Conservation (phyloP, 2,329 filamentous ascomycete species). For the Fusarium piperis region DNA sequence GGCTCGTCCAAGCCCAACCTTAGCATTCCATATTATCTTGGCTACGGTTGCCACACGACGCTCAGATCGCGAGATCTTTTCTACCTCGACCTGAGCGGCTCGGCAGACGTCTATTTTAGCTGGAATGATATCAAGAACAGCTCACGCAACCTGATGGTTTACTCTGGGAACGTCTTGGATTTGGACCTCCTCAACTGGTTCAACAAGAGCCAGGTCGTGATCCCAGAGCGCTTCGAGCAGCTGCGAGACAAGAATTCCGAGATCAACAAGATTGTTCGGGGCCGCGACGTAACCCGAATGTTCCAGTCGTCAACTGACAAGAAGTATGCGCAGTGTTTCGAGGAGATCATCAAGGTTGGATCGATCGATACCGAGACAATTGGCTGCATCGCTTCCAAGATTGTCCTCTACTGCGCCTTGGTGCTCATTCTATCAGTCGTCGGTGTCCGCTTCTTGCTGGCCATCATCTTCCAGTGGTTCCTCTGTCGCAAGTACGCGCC, state of each 20-base stretch:
- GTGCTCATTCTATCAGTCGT: slow-evolving; percentile 94
- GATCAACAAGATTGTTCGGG: slow-evolving; percentile 72
- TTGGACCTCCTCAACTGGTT: slow-evolving; percentile 91
- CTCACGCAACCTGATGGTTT: slow-evolving; percentile 90
- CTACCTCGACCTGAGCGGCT: slow-evolving; percentile 72
- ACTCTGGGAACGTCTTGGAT: slow-evolving; percentile 93
- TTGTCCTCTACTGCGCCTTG: slow-evolving; percentile 93
- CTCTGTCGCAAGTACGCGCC: slow-evolving; percentile 87
- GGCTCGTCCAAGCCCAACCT: slow-evolving; percentile 82
- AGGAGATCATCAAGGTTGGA: slow-evolving; percentile 95
- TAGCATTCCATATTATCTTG: slow-evolving; percentile 79
- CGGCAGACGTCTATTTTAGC: slow-evolving; percentile 93
- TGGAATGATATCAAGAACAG: slow-evolving; percentile 94
- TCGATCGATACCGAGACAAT: slow-evolving; percentile 96
- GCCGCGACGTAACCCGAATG: slow-evolving; percentile 87
- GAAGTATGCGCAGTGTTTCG: slow-evolving; percentile 83
- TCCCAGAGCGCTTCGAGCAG: slow-evolving; percentile 81
- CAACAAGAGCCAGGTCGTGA: slow-evolving; percentile 79
- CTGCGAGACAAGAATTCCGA: slow-evolving; percentile 73
- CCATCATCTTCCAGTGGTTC: slow-evolving; percentile 96
- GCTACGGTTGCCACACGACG: slow-evolving; percentile 90
- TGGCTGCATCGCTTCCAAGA: slow-evolving; percentile 96
- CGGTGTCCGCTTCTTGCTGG: slow-evolving; percentile 84
- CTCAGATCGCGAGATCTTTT: slow-evolving; percentile 74
- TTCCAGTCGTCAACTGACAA: slow-evolving; percentile 85